Percentiles rank a stretch among this genome's conserved stretches.
These are phyloP conservation scores for Thymus quinquecostatus DNA, from an alignment of 257 asterid species.

Conservation along the genomic window DNA sequence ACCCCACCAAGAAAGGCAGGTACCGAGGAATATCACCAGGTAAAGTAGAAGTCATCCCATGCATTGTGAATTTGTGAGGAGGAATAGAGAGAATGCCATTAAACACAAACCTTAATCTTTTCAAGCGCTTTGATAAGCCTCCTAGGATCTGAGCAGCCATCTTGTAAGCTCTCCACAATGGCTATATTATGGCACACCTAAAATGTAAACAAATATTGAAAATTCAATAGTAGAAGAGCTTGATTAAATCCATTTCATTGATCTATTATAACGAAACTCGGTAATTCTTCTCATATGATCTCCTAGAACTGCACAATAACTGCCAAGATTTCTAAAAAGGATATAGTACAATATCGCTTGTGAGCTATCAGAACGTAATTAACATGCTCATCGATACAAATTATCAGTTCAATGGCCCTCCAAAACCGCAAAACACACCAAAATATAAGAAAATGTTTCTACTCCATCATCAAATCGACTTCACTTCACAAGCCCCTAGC, in stretches of 20 bases:
- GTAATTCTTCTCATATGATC: background rate
- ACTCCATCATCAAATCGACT: conserved; percentile 7
- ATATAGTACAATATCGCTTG: background rate
- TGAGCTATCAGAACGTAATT: conserved; percentile 2
- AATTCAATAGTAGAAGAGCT: conserved; percentile 1
- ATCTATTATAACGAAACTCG: background rate
- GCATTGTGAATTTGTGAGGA: background rate
- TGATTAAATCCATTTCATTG: conserved; percentile 1
- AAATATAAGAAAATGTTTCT: background rate
- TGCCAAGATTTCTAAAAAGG: background rate
- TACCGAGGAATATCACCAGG: background rate
- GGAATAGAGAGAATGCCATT: conserved; percentile 10
- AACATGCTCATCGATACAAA: background rate
- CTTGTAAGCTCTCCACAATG: conserved; percentile 69
- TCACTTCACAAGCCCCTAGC: background rate
- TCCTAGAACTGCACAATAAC: background rate
- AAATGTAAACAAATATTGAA: conserved; percentile 21
- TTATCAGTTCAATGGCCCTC: background rate
- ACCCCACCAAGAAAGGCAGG: too few species aligned
- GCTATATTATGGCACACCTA: conserved; percentile 79
- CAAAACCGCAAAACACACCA: background rate
- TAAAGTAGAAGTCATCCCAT: background rate
- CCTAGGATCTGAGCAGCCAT: conserved; percentile 74
- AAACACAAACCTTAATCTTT: conserved; percentile 70
- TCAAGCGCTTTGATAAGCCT: conserved; percentile 69